Evolutionary conservation across 2,329 filamentous ascomycete species (phyloP).

Genomic region (Chaetomiaceae sp.): DNA sequence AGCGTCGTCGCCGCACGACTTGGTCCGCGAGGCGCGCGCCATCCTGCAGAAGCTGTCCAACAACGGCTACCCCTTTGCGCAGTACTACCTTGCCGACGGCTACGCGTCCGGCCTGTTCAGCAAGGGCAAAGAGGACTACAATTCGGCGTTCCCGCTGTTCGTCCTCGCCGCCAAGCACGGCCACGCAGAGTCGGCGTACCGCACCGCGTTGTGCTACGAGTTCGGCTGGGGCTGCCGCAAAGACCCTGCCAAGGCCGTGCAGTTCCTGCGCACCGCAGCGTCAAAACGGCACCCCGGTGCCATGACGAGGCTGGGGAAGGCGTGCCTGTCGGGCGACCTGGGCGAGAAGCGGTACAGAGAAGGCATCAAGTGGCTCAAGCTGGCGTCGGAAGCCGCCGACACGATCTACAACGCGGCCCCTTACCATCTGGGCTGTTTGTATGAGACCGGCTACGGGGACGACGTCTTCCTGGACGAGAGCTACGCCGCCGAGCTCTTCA

Average conservation of each 20-base stretch:
- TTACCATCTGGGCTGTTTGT: constrained; percentile 81
- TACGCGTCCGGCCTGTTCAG: constrained; percentile 92
- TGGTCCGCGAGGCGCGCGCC: constrained; percentile 79
- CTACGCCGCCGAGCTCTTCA: constrained; percentile 91
- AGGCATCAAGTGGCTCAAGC: constrained; percentile 93
- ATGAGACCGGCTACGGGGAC: constrained; percentile 88
- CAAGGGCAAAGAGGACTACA: constrained; percentile 88
- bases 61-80: constrained; percentile 88
- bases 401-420: constrained; percentile 87
- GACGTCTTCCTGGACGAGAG: constrained; percentile 87
- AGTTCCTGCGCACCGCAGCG: constrained; percentile 84
- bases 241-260: constrained; percentile 84
- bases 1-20: constrained; percentile 53
- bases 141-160: constrained; percentile 87
- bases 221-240: constrained; percentile 95
- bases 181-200: constrained; percentile 92
- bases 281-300: constrained; percentile 93
- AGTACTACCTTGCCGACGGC: constrained; percentile 94
- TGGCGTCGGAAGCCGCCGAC: constrained; percentile 84
- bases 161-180: constrained; percentile 92
- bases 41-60: constrained; percentile 84
- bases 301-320: constrained; percentile 85
- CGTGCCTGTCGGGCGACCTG: constrained; percentile 83
- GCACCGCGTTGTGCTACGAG: constrained; percentile 90
- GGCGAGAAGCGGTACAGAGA: constrained; percentile 83